Base-by-base conservation (phyloP, 192 early-diverging fungal species). In the Coemansia javaensis region DNA sequence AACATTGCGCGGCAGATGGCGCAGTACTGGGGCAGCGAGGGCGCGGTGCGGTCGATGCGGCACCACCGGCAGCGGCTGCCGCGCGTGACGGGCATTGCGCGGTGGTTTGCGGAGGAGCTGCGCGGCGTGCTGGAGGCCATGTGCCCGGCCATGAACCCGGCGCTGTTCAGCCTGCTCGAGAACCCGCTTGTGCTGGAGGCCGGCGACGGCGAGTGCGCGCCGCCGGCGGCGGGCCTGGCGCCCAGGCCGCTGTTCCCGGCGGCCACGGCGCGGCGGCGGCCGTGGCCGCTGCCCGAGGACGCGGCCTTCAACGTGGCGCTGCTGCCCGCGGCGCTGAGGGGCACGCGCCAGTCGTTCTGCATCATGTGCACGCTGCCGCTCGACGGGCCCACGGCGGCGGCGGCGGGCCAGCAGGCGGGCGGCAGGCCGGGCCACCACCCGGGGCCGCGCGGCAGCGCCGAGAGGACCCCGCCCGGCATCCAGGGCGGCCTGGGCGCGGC, bases 1-100 rank as follows among this genome's bases (percentile, higher is more conserved):
- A 63, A 74, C 34, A 53, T 74, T 43, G 63, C 70, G 9, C 59
- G 70, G 12, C 63, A 74, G 32, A 74, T 74, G 70, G 70, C 70
- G 4, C 63, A 66, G 55, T 74, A 74, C 46, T 74, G 70, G 70
- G 70, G 70, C 25, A 32, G 50, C 14, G 50, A 74, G 22, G 54
- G 66, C n/a, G 36, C 53, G 10, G 63, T 66, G 7, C 39, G 53
- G 34, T 74, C 70, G 4, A n/a, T 74, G 38, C 55, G 50, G 7
- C 44, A 66, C 33, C 58, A 59, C 38, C 70, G 63, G 25, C 63
- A 66, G 44, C 50, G 37, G 50, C 59, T 74, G 34, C 70, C 70
- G 0, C 59, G 70, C 14, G 63, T 66, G 23, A 74, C 70, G 4
- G 70, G 62, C 14, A 74, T 74, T 28, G 66, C 63, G 41, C 63